Evolutionary conservation across 169 alveolate species (phyloP).

Genomic region (Perkinsus olseni): DNA sequence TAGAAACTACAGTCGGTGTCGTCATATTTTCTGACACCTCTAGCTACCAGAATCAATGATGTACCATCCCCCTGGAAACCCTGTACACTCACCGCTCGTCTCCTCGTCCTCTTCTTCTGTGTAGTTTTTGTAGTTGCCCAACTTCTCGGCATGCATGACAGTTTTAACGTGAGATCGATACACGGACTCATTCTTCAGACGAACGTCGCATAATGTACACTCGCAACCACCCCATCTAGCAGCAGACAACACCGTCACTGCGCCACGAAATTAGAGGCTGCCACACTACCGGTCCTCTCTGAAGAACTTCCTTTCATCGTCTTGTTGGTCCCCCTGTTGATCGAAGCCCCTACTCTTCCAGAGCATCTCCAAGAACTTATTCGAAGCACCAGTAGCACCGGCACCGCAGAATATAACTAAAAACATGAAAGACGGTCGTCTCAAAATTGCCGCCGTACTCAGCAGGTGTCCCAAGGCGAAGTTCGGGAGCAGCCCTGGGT

Average conservation of each 20-base stretch:
- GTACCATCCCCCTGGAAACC: not conserved
- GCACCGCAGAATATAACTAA: constrained; percentile 50
- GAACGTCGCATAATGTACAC: not conserved
- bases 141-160: not conserved
- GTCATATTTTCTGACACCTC: too few species aligned
- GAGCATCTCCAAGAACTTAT: constrained; percentile 45
- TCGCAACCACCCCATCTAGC: not conserved
- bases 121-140: not conserved
- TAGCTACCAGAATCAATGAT: not conserved
- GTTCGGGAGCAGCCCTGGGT: too few species aligned
- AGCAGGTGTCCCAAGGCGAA: too few species aligned
- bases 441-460: too few species aligned
- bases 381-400: constrained; percentile 62
- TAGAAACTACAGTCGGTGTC: not conserved
- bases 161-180: not conserved
- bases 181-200: not conserved
- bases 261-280: too few species aligned
- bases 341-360: not conserved
- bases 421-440: too few species aligned
- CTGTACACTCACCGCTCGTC: not conserved
- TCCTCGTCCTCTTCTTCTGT: not conserved
- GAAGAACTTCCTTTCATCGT: not conserved
- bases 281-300: not conserved
- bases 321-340: not conserved
- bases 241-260: too few species aligned